Evolutionary conservation across 2,329 filamentous ascomycete genomes (phyloP), one percentile per base, ranked within the genome.

Genomic region (Epichloe gansuensis): DNA sequence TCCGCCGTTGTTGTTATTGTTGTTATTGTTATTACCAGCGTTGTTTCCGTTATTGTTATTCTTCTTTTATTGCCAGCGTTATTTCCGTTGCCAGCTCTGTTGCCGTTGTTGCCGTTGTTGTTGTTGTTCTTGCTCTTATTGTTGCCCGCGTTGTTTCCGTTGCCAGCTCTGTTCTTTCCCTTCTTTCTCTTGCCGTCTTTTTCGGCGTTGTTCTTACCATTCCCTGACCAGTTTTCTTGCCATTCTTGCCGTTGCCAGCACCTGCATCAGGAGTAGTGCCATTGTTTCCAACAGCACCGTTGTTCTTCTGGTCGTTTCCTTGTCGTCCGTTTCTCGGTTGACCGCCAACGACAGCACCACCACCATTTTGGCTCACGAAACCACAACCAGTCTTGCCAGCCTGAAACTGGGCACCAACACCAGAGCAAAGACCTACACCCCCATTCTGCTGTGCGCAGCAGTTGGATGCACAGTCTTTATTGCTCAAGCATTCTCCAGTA

Each of bases 331-430:
- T 23, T 11, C 17, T 44, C 42, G 23, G 42, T 25, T 44, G 44
- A 11, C 44, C 23, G 13, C 13, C 28, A 21, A 4, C 15, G 23
- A 12, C 28, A 21, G 23, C 23, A 34, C 12, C 25, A 11, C 38
- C 25, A 12, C 25, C 52, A n/a, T 46, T 48, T n/a, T n/a, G 44
- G 47, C 64, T 62, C 13, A 54, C 56, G 37, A 65, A 65, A 37
- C 59, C 60, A 51, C 63, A 66, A 17, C 63, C 62, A 9, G 58
- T 57, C 60, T 66, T 66, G 42, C 63, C 63, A 28, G 60, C 60
- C 58, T 65, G 62, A 52, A 61, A 60, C 48, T 59, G 56, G 7
- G 63, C 63, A 6, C 60, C 62, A 49, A 60, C 49, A 35, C 59
- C 62, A 11, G 63, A 65, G 60, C 63, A 66, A 28, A 65, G 57